Conservation (phyloP, 2,329 filamentous ascomycete genomes). For the Fusarium proliferatum region DNA sequence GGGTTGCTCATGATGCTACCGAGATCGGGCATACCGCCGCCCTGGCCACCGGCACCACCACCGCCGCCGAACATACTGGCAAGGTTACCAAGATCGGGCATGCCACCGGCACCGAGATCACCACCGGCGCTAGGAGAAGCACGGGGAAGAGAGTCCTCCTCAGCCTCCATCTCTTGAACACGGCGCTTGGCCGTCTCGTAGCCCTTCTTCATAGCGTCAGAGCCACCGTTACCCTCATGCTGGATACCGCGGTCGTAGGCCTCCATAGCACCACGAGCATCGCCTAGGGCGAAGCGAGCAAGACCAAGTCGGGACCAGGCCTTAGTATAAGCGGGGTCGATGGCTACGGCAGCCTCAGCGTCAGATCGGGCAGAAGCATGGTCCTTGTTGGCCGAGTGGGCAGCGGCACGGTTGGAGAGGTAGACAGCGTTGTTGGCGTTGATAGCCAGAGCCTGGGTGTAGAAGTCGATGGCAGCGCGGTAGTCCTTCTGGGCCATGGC, state of each 20-base stretch:
- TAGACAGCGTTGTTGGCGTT: slow-evolving; percentile 92
- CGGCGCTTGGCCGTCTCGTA: slow-evolving; percentile 92
- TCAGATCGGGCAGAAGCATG: slow-evolving; percentile 87
- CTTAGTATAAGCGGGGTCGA: slow-evolving; percentile 95
- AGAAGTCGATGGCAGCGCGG: slow-evolving; percentile 80
- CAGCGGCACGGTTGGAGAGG: slow-evolving; percentile 96
- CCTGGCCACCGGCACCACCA: slow-evolving; percentile 68
- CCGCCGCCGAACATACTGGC: slow-evolving; percentile 77
- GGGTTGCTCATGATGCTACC: slow-evolving; percentile 93
- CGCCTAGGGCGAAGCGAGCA: slow-evolving; percentile 89
- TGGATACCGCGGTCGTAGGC: slow-evolving; percentile 95
- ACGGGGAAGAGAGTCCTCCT: slow-evolving; percentile 53
- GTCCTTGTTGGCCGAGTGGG: slow-evolving; percentile 85
- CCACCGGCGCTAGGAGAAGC: slow-evolving; percentile 62
- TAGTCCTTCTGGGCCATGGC: slow-evolving; percentile 98
- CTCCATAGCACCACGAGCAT: slow-evolving; percentile 91
- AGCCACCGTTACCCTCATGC: slow-evolving; percentile 91
- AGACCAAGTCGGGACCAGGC: slow-evolving; percentile 95
- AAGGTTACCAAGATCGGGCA: slow-evolving; percentile 77
- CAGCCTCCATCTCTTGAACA: slow-evolving; percentile 80
- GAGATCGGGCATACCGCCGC: slow-evolving; percentile 88
- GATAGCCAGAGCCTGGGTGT: slow-evolving; percentile 86
- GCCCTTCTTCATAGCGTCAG: slow-evolving; percentile 97
- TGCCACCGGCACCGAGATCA: slow-evolving; percentile 60
- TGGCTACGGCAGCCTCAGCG: slow-evolving; percentile 87